Evolutionary conservation across 768 basidiomycete genomes (phyloP).

Genomic region (Cystobasidium tubakii): DNA sequence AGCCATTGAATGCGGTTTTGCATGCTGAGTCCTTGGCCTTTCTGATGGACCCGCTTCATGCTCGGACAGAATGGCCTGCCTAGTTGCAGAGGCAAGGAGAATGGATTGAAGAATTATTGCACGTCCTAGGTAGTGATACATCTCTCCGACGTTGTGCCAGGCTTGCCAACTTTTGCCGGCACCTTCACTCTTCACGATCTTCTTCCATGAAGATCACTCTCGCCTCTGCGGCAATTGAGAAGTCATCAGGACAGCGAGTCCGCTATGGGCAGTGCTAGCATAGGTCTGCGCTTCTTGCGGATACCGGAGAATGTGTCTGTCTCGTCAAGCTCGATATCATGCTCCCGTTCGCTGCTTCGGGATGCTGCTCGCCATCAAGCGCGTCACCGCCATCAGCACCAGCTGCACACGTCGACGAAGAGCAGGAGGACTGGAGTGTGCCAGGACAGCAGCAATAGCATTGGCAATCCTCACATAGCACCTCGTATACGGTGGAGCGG

Average conservation of each 20-base stretch:
- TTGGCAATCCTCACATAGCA: background rate
- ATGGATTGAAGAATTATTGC: too few relatives aligned
- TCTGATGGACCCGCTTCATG: too few relatives aligned
- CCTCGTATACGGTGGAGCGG: background rate
- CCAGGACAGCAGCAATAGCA: background rate
- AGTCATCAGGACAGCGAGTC: background rate
- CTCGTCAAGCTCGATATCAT: background rate
- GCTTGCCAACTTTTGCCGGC: too few relatives aligned
- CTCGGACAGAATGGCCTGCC: too few relatives aligned
- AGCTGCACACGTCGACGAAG: conserved; percentile 1
- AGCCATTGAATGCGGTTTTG: too few relatives aligned
- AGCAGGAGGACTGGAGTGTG: background rate
- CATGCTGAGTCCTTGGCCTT: too few relatives aligned
- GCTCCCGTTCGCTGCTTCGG: background rate
- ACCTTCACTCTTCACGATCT: too few relatives aligned
- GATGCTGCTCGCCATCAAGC: background rate
- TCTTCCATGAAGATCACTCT: too few relatives aligned
- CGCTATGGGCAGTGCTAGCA: background rate
- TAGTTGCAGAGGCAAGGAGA: too few relatives aligned
- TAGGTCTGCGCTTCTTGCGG: background rate
- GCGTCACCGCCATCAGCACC: background rate
- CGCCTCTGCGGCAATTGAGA: background rate
- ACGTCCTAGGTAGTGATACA: too few relatives aligned
- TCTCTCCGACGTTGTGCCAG: too few relatives aligned
- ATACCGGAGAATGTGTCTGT: background rate